Evolutionary conservation across 306 rosid genomes (phyloP).

Genomic region (Gynostemma pentaphyllum): DNA sequence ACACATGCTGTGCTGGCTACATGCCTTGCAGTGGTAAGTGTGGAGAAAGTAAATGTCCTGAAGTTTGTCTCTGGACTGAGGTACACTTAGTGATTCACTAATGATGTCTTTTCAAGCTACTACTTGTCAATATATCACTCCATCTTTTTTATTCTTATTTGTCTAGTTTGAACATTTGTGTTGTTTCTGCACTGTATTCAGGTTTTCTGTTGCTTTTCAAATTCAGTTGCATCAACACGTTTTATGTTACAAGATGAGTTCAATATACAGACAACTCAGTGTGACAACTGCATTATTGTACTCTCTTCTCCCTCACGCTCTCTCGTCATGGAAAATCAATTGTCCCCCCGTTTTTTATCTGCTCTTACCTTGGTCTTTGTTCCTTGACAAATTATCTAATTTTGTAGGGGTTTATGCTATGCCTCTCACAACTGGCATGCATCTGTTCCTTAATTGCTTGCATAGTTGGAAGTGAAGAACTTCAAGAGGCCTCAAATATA

Average conservation of each 20-base stretch:
- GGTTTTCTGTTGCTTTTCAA: constrained; percentile 59
- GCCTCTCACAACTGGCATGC: constrained; percentile 43
- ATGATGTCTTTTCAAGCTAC: too few relatives aligned
- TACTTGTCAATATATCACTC: neutral
- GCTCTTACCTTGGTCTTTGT: neutral
- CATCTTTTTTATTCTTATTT: neutral
- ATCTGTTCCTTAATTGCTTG: constrained; percentile 52
- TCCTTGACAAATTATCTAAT: neutral
- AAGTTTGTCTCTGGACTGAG: constrained; percentile 49
- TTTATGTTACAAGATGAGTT: constrained; percentile 72
- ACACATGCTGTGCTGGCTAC: constrained; percentile 70
- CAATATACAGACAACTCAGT: constrained; percentile 59
- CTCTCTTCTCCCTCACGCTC: constrained; percentile 1
- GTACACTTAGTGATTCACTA: constrained; percentile 12
- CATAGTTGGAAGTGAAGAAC: constrained; percentile 37
- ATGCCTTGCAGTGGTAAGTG: constrained; percentile 68
- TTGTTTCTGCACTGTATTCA: constrained; percentile 16
- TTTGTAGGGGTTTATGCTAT: constrained; percentile 63
- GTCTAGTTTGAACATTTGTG: neutral
- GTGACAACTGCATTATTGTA: constrained; percentile 92
- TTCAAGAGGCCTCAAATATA: constrained; percentile 34
- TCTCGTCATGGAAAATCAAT: constrained; percentile 7
- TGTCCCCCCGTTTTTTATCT: neutral
- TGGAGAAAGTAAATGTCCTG: constrained; percentile 48
- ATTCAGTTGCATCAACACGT: constrained; percentile 76